Percentiles rank a stretch among this genome's conserved stretches.
Evolutionary conservation across 148 eudicot species (phyloP).

Genomic region (Fagopyrum esculentum): DNA sequence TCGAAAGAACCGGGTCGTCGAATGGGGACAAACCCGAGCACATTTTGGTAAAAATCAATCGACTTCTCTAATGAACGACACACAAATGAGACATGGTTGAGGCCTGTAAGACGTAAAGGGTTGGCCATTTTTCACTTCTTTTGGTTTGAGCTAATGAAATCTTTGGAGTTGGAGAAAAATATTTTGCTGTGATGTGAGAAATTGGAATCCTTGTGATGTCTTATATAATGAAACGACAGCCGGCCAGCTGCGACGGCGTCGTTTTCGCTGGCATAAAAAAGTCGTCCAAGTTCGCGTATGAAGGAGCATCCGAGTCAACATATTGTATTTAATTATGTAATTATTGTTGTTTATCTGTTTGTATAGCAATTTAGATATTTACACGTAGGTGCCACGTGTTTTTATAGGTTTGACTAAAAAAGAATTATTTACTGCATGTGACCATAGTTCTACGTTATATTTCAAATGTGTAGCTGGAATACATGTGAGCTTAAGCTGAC

Average conservation of each 20-base stretch:
- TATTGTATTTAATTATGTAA: background rate
- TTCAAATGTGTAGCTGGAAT: background rate
- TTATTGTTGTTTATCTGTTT: background rate
- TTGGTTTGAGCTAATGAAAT: background rate
- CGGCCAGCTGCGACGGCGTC: background rate
- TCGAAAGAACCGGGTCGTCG: background rate
- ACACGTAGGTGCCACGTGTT: slow-evolving; percentile 3
- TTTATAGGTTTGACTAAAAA: background rate
- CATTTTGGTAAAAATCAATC: slow-evolving; percentile 8
- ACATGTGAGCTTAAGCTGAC: background rate
- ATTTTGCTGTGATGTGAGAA: background rate
- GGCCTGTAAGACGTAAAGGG: background rate
- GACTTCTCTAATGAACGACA: slow-evolving; percentile 12
- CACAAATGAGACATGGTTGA: slow-evolving; percentile 10
- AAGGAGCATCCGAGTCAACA: no score
- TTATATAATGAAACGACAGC: background rate
- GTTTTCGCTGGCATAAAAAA: background rate
- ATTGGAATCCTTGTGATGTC: background rate
- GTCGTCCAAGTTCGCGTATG: no score
- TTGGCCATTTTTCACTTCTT: slow-evolving; percentile 1
- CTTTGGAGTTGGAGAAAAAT: background rate
- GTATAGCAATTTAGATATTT: background rate
- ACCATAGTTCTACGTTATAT: background rate
- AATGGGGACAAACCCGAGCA: slow-evolving; percentile 6
- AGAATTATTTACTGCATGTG: background rate